Evolutionary conservation across 768 basidiomycete genomes (phyloP).

Genomic region (Boletus insuetus): DNA sequence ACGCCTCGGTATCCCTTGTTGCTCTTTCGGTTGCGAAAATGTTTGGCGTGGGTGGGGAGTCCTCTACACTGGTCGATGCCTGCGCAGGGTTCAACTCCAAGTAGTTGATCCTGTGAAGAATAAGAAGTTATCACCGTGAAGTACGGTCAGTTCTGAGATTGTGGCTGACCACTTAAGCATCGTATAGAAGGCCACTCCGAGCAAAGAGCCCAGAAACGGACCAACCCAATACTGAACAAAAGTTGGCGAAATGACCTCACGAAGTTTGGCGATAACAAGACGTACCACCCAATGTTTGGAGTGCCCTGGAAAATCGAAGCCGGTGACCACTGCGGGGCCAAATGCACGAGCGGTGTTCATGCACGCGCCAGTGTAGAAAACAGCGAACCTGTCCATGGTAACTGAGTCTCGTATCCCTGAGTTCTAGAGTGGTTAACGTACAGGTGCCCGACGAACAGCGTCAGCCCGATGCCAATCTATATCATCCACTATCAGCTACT

Average conservation of each 20-base stretch:
- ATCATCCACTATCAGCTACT: not conserved
- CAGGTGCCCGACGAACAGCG: slow-evolving; percentile 62
- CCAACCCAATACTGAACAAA: slow-evolving; percentile 64
- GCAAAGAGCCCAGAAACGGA: slow-evolving; percentile 61
- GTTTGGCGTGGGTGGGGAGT: slow-evolving; percentile 21
- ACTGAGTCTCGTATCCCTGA: not conserved
- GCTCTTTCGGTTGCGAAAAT: slow-evolving; percentile 8
- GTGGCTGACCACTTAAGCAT: slow-evolving; percentile 48
- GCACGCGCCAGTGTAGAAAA: slow-evolving; percentile 60
- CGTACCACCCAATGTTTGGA: slow-evolving; percentile 61
- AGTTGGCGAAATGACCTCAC: not conserved
- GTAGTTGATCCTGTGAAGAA: slow-evolving; percentile 24
- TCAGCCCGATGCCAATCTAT: slow-evolving; percentile 63
- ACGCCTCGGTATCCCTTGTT: slow-evolving; percentile 5
- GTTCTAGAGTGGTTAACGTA: slow-evolving; percentile 26
- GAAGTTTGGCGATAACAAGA: not conserved
- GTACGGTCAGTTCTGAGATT: not conserved
- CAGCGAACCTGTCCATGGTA: slow-evolving; percentile 44
- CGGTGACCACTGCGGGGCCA: slow-evolving; percentile 66
- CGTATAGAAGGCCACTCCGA: slow-evolving; percentile 56
- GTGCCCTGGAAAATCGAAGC: slow-evolving; percentile 41
- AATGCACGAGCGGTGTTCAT: slow-evolving; percentile 72
- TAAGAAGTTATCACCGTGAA: not conserved
- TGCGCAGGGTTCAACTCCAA: slow-evolving; percentile 30
- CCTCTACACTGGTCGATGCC: slow-evolving; percentile 27